These are phyloP conservation scores for Fraxinus floribunda DNA, from an alignment of 305 asterid genomes.

Conservation along the genomic window DNA sequence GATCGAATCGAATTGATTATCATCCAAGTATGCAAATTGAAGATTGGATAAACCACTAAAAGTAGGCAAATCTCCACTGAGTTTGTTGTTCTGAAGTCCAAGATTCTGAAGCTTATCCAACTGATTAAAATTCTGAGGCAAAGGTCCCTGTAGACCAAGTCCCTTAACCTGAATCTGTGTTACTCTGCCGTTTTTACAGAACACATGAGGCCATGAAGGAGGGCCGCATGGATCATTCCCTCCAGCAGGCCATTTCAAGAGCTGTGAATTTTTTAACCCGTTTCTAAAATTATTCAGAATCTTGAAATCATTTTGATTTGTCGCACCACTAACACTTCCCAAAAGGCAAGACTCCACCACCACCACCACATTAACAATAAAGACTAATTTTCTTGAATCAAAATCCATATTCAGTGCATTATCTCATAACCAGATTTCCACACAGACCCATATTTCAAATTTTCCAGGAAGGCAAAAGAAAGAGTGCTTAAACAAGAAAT, in stretches of 20 bases:
- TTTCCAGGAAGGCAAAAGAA: conserved; percentile 7
- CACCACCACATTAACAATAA: conserved; percentile 24
- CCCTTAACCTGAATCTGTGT: conserved; percentile 82
- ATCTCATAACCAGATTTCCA: conserved; percentile 25
- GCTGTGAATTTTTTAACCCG: conserved; percentile 62
- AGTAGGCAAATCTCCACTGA: conserved; percentile 62
- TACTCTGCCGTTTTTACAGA: conserved; percentile 66
- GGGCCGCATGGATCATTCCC: conserved; percentile 85
- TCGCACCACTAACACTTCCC: conserved; percentile 40
- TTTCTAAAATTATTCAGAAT: conserved; percentile 57
- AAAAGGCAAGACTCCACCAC: conserved; percentile 24
- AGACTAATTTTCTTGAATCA: conserved; percentile 28
- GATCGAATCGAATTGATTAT: conserved; percentile 58
- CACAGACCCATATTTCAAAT: conserved; percentile 25
- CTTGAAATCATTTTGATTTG: conserved; percentile 61
- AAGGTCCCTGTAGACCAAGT: conserved; percentile 63
- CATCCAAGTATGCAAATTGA: conserved; percentile 62
- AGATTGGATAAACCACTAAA: conserved; percentile 67
- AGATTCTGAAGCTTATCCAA: conserved; percentile 54
- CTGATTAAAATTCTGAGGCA: conserved; percentile 67
- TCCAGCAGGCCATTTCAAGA: conserved; percentile 65
- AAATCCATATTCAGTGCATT: conserved; percentile 34
- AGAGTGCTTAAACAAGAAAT: background rate
- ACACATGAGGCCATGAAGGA: conserved; percentile 75
- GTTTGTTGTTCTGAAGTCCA: conserved; percentile 68